Base-by-base conservation (phyloP, 306 rosid genomes). In the Chamaecrista fasciculata region DNA sequence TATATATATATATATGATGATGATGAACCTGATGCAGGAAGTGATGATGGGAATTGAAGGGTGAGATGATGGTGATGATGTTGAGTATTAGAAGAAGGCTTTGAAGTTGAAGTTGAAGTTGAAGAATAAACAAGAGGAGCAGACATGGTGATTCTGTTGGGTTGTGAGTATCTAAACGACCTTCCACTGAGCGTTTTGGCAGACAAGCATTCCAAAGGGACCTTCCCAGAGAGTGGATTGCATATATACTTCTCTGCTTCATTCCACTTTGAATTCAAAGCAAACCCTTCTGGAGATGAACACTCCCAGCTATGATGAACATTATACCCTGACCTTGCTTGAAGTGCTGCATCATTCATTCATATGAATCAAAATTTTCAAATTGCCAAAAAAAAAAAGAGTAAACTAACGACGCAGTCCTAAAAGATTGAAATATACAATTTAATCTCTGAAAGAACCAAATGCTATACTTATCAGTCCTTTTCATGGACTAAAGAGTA, bases 241-340 rank as follows among this genome's bases (percentile, higher is more conserved):
- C 96, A 82, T 56, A 94, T 94, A 56, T 94, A 94, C 36, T 87
- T 94, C 84, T 94, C 99, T 57, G 97, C 99, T 67, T 94, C 99
- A 55, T 84, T 87, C 99, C 99, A 94, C 79, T 94, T 94, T 3
- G 99, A 89, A 73, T 94, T 89, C 71, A 94, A 79, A 47, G 96
- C 90, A 82, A 88, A 86, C 68, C 97, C 96, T 24, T 94, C 99
- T 59, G 97, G 95, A 0, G 97, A 87, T 50, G 59, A 81, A 19
- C 85, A 82, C 42, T 89, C 97, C 96, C 95, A 91, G 67, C 86
- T 85, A 57, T 68, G 76, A 34, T 81, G 78, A n/a, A n/a, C n/a
- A n/a, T n/a, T n/a, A 33, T 8, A 33, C 4, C 77, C 78, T 20
- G 96, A 78, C 69, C 89, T 94, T 50, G 88, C 88, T 78, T 94